Base-by-base conservation (phyloP, 345 rosid species). In the Sapria himalayana region DNA sequence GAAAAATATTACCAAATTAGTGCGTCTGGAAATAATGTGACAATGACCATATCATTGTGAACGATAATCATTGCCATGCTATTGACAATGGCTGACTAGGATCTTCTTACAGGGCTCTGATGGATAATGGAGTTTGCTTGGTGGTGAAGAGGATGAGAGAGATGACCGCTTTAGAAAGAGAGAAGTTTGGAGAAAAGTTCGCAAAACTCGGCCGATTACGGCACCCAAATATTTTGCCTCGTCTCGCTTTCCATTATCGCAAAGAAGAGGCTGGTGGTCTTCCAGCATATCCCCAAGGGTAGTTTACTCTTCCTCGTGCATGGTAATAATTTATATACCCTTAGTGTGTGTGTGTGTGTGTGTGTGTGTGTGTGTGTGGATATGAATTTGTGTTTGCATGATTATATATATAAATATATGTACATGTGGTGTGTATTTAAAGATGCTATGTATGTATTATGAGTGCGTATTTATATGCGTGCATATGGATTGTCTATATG, bases 61-160 rank as follows among this genome's bases (percentile, higher is more conserved):
- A n/a, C n/a, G n/a, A n/a, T n/a, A n/a, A n/a, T n/a, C n/a, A n/a
- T n/a, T n/a, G n/a, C n/a, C n/a, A n/a, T n/a, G n/a, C n/a, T n/a
- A n/a, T 89, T 31, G 89, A 79, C 38, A 86, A 71, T 27, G 89
- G 97, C 19, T 69, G 85, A 8, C 47, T 86, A 39, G 94, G 97
- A 29, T 86, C 97, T 25, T 77, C 94, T 4, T 86, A 86, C 17
- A 86, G 78, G 65, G 97, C 97, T 0, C 63, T 55, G 13, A 61
- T 86, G 91, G 19, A 62, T 0, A 78, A 48, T 40, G 94, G 92
- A 15, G 29, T 78, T 25, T 53, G 80, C 0, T 94, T 81, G 42
- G 97, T 76, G 45, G 97, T 86, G 44, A 86, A 86, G 62, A 68
- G 92, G 52, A 70, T 78, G 56, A 66, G 74, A 44, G 94, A 72